Evolutionary conservation across 1,284 basidiomycete species (phyloP).

Genomic region (Apiotrichum akiyoshidainum): DNA sequence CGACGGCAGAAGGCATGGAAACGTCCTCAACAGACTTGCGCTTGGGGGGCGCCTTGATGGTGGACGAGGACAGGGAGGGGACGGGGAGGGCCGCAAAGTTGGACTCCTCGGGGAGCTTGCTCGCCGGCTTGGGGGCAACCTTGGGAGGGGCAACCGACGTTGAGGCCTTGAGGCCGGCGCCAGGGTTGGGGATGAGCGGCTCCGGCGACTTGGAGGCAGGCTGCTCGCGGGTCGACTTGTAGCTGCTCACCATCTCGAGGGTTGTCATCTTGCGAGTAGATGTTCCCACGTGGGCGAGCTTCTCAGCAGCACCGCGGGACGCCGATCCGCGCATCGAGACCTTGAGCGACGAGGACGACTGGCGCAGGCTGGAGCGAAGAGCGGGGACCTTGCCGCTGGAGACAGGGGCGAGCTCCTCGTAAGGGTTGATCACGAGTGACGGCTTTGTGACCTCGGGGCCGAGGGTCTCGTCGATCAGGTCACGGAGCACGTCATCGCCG

Average conservation of each 20-base stretch:
- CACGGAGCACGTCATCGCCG: slow-evolving; percentile 39
- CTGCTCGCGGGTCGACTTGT: slow-evolving; percentile 3
- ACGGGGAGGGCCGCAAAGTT: slow-evolving; percentile 15
- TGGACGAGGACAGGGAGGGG: slow-evolving; percentile 14
- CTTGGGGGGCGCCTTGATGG: slow-evolving; percentile 3
- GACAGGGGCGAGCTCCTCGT: slow-evolving; percentile 23
- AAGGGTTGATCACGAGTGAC: slow-evolving; percentile 41
- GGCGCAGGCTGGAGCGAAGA: slow-evolving; percentile 8
- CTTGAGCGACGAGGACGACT: slow-evolving; percentile 7
- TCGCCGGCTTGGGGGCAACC: slow-evolving; percentile 1
- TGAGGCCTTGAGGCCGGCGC: not conserved
- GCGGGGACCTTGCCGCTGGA: slow-evolving; percentile 9
- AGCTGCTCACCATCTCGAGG: slow-evolving; percentile 24
- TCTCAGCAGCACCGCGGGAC: slow-evolving; percentile 41
- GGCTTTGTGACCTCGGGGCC: slow-evolving; percentile 22
- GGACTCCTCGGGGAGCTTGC: slow-evolving; percentile 8
- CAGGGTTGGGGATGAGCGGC: not conserved
- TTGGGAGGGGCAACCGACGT: not conserved
- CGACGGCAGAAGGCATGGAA: slow-evolving; percentile 4
- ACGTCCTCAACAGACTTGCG: not conserved
- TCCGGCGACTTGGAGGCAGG: not conserved
- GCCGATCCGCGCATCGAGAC: slow-evolving; percentile 21
- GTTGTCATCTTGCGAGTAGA: slow-evolving; percentile 20
- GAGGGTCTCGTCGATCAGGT: slow-evolving; percentile 37
- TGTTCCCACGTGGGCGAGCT: slow-evolving; percentile 25